phyloP scores from a whole-genome alignment of 2,329 filamentous ascomycete genomes.

The Botrytis elliptica region DNA sequence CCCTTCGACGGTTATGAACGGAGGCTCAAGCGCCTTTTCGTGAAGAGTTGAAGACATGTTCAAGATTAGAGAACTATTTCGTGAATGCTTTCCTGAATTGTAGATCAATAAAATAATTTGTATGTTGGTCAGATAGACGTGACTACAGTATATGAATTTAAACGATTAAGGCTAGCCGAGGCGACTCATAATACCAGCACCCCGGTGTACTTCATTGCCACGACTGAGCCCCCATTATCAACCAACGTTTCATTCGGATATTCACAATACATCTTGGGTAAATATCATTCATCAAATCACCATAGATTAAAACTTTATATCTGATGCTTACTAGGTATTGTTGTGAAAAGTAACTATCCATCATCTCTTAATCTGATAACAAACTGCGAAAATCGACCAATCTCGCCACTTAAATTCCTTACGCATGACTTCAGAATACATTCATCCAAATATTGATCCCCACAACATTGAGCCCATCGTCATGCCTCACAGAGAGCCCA shows the following conservation, averaged over 20 bases:
- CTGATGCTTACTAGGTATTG: background rate
- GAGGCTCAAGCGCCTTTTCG: conserved; percentile 40
- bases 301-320: background rate
- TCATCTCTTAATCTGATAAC: background rate
- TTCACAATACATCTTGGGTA: background rate
- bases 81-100: background rate
- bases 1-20: conserved; percentile 54
- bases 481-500: conserved; percentile 35
- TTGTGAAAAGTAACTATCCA: background rate
- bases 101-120: background rate
- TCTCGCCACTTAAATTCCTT: conserved; percentile 4
- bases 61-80: background rate
- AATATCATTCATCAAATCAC: background rate
- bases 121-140: background rate
- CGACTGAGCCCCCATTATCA: background rate
- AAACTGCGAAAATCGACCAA: background rate
- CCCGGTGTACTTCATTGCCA: background rate
- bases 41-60: conserved; percentile 24
- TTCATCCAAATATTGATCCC: conserved; percentile 6
- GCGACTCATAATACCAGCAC: background rate
- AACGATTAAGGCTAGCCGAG: background rate
- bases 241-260: background rate
- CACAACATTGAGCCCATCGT: conserved; percentile 14
- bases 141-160: background rate
- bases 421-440: conserved; percentile 19